Conservation (phyloP, 805 yeast genomes). For the Wickerhamiella alocasiicola region DNA sequence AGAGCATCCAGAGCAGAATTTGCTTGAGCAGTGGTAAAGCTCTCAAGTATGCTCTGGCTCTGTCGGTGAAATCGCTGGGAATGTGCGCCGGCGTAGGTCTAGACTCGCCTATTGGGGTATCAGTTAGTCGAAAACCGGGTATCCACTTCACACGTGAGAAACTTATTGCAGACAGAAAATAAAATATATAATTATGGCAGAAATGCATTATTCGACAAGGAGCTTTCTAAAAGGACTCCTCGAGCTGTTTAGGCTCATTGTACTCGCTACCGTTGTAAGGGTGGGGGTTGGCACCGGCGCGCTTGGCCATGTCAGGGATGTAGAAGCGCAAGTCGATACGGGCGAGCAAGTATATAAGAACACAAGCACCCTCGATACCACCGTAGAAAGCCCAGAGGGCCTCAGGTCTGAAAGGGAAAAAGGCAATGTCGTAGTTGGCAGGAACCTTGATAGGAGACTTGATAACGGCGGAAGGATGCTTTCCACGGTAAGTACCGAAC, state of each 20-base stretch:
- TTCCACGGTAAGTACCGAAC: slow-evolving; percentile 18
- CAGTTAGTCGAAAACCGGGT: no score
- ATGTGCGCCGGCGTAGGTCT: no score
- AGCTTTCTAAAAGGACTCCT: slow-evolving; percentile 7
- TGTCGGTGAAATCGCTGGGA: no score
- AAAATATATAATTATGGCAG: no score
- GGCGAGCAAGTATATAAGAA: slow-evolving; percentile 44
- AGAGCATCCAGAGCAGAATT: no score
- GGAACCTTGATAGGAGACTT: slow-evolving; percentile 1
- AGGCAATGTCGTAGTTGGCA: slow-evolving; percentile 19
- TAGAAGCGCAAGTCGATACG: slow-evolving; percentile 69
- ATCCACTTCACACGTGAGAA: no score
- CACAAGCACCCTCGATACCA: slow-evolving; percentile 46
- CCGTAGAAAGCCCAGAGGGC: slow-evolving; percentile 64
- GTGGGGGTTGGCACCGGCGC: slow-evolving; percentile 12
- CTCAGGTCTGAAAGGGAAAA: slow-evolving; percentile 40
- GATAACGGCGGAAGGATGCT: slow-evolving; percentile 13
- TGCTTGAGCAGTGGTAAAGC: no score
- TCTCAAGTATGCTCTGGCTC: no score
- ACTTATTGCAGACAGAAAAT: no score
- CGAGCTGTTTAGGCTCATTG: slow-evolving; percentile 15
- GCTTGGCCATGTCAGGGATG: slow-evolving; percentile 44
- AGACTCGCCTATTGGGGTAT: no score
- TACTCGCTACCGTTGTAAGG: slow-evolving; percentile 13
- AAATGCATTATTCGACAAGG: background rate